These are phyloP conservation scores for Aspergillus campestris DNA, from an alignment of 495 filamentous ascomycete species.

Conservation along the genomic window DNA sequence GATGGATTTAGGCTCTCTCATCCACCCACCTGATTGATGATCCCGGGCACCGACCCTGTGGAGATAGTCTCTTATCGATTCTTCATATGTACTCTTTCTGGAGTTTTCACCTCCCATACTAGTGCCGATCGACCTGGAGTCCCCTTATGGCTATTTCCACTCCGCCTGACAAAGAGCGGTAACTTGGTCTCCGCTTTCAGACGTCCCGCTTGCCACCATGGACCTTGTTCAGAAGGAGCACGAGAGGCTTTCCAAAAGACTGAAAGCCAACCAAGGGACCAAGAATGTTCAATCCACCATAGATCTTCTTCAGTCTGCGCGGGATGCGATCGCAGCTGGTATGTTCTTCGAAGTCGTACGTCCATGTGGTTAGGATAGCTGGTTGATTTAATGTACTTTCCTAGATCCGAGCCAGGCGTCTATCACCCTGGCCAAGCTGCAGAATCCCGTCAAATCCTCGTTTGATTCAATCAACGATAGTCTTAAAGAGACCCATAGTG, in stretches of 20 bases:
- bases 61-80: too few species aligned
- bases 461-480: constrained; percentile 72
- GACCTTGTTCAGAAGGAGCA: constrained; percentile 67
- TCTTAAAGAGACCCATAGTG: constrained; percentile 69
- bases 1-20: too few species aligned
- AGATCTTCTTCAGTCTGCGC: constrained; percentile 60
- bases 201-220: constrained; percentile 38
- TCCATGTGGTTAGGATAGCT: not conserved
- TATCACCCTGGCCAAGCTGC: constrained; percentile 69
- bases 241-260: constrained; percentile 55
- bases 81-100: not conserved
- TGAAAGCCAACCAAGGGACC: constrained; percentile 61
- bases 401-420: constrained; percentile 62
- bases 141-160: constrained; percentile 10
- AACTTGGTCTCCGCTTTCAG: constrained; percentile 16
- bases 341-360: constrained; percentile 14
- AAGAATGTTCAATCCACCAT: constrained; percentile 75
- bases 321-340: constrained; percentile 63
- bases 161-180: constrained; percentile 15
- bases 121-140: not conserved
- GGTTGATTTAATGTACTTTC: constrained; percentile 10
- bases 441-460: constrained; percentile 68
- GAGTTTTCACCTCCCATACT: not conserved
- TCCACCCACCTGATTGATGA: too few species aligned
- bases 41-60: too few species aligned